These are phyloP conservation scores for Ceriops decandra DNA, from an alignment of 345 rosid genomes.

Conservation along the genomic window DNA sequence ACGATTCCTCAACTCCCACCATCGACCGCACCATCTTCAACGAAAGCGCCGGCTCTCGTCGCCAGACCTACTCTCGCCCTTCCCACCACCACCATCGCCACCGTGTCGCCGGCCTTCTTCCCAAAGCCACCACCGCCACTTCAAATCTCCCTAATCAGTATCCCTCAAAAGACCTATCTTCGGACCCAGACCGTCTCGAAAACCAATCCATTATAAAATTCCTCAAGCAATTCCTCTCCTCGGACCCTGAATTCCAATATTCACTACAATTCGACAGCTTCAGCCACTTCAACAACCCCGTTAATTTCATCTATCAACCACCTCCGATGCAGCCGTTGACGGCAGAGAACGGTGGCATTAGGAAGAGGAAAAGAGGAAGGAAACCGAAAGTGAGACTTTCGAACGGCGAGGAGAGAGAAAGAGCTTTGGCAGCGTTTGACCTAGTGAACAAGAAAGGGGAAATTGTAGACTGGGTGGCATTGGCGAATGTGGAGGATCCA, in stretches of 20 bases:
- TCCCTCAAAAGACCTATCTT: constrained; percentile 12
- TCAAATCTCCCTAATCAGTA: constrained; percentile 16
- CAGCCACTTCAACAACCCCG: constrained; percentile 13
- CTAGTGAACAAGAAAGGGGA: constrained; percentile 47
- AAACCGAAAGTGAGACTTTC: constrained; percentile 35
- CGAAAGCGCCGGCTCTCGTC: constrained; percentile 70
- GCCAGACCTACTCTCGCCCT: constrained; percentile 63
- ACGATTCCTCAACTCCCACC: constrained; percentile 33
- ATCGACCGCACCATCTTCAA: constrained; percentile 63
- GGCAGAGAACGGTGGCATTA: constrained; percentile 7
- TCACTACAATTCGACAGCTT: constrained; percentile 26
- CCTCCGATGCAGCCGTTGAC: constrained; percentile 16
- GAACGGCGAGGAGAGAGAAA: constrained; percentile 27
- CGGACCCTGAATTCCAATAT: constrained; percentile 28
- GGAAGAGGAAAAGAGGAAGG: constrained; percentile 66
- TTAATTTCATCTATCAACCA: constrained; percentile 16
- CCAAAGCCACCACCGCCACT: constrained; percentile 13
- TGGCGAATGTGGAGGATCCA: constrained; percentile 49
- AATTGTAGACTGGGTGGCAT: constrained; percentile 38
- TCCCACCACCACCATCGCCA: constrained; percentile 50
- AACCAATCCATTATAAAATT: constrained; percentile 42
- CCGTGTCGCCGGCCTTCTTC: constrained; percentile 52
- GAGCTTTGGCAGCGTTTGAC: constrained; percentile 22
- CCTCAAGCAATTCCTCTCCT: constrained; percentile 44
- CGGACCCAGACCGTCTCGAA: constrained; percentile 42